Evolutionary conservation across 108 stramenopile genomes (phyloP), one percentile per base, ranked within the genome.

Genomic region (Skeletonema costatum): DNA sequence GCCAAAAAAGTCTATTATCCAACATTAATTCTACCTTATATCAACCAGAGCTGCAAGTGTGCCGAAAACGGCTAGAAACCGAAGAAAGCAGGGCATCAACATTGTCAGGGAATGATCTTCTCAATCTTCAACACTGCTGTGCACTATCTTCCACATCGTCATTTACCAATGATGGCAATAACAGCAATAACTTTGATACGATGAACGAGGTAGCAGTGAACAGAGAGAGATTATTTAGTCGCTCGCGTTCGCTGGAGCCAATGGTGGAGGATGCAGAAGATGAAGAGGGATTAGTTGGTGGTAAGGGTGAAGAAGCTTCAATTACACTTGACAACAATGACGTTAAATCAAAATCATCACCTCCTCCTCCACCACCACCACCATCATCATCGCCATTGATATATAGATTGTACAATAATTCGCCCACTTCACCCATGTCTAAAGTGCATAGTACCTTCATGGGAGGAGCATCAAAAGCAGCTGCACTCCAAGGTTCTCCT

Each of bases 371-470:
- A 29, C 21, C 53, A 10, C 7, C n/a, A 25, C 2, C 25, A 56
- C 7, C 25, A 5, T 29, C 53, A 25, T 56, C 53, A 25, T 56
- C 53, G 29, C 21, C 53, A 10, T 29, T 29, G 53, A n/a, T 56
- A 56, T 56, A 56, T 56, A 56, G 53, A 56, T 25, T 56, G 53
- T 56, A 25, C 9, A 56, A 56, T 56, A n/a, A 56, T 56, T 56
- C 53, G 9, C 53, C 53, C 25, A 56, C 53, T 5, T 56, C 53
- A 56, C 53, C 53, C 7, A 56, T 56, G 53, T 56, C 53, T 9
- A 25, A 56, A 56, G 53, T 56, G 25, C 16, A 21, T 7, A 21
- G 6, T 56, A 56, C 53, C 19, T 56, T 56, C 29, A 64, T 21
- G 63, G 63, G 33, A 38, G 63, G 1, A 64, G 63, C 33, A 19